These are phyloP conservation scores for Ascocoryne sarcoides DNA, from an alignment of 2,329 filamentous ascomycete genomes.

Conservation along the genomic window DNA sequence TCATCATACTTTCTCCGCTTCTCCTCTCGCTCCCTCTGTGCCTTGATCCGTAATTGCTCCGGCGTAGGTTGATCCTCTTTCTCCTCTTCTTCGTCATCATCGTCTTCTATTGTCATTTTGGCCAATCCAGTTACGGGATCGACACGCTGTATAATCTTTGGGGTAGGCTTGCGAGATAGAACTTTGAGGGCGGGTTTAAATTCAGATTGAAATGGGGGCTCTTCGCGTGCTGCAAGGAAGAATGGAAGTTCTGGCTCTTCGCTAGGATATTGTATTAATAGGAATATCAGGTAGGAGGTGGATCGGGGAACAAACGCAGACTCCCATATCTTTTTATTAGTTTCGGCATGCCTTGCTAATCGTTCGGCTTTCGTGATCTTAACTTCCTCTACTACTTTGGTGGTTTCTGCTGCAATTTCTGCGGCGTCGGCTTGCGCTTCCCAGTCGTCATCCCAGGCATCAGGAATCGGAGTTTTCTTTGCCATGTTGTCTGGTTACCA, in stretches of 20 bases:
- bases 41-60: slow-evolving; percentile 70
- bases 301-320: slow-evolving; percentile 55
- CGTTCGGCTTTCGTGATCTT: slow-evolving; percentile 64
- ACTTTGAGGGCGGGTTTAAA: slow-evolving; percentile 81
- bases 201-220: slow-evolving; percentile 55
- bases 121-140: slow-evolving; percentile 43
- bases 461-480: slow-evolving; percentile 44
- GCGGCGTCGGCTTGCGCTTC: slow-evolving; percentile 62
- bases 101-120: slow-evolving; percentile 40
- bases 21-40: slow-evolving; percentile 74
- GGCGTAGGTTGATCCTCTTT: slow-evolving; percentile 57
- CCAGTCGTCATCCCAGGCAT: slow-evolving; percentile 91
- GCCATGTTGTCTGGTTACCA: slow-evolving; percentile 22
- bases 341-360: slow-evolving; percentile 69
- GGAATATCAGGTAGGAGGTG: not conserved
- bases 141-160: slow-evolving; percentile 48
- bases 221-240: slow-evolving; percentile 59
- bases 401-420: slow-evolving; percentile 19
- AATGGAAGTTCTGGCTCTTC: slow-evolving; percentile 68
- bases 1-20: slow-evolving; percentile 88
- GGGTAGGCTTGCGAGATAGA: slow-evolving; percentile 70
- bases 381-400: slow-evolving; percentile 18
- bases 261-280: slow-evolving; percentile 11
- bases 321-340: slow-evolving; percentile 81
- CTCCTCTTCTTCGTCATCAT: slow-evolving; percentile 57